Percentiles rank a stretch among this genome's conserved stretches.
phyloP scores from a whole-genome alignment of 768 basidiomycete species.

The Mycena leptocephala region DNA sequence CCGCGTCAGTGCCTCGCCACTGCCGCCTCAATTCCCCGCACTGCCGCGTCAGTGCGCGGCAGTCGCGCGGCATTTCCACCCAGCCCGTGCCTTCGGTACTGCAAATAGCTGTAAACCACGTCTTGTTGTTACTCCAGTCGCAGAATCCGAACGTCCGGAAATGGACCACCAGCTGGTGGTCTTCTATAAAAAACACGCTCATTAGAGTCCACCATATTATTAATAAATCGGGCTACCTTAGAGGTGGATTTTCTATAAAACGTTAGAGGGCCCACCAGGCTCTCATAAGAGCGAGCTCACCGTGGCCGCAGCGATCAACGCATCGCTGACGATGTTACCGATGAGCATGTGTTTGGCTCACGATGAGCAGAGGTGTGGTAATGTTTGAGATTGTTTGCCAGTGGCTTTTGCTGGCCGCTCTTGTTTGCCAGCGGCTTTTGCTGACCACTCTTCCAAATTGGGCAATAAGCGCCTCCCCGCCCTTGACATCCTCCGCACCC shows the following conservation, averaged over 20 bases:
- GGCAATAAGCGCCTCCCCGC: background rate
- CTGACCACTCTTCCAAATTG: background rate
- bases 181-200: background rate
- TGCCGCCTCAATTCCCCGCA: no score
- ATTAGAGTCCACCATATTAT: background rate
- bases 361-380: background rate
- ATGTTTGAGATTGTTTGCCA: background rate
- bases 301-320: background rate
- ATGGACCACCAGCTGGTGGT: background rate
- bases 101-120: no score
- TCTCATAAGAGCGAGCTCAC: background rate
- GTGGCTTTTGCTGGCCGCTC: background rate
- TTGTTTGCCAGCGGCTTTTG: background rate
- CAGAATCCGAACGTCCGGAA: no score
- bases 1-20: no score
- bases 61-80: no score
- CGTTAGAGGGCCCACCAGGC: background rate
- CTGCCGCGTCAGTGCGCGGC: no score
- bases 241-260: background rate
- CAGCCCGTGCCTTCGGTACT: no score
- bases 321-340: background rate
- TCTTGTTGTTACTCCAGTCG: no score
- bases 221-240: background rate
- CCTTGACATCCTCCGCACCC: background rate
- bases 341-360: background rate